Base-by-base conservation (phyloP, 2,329 filamentous ascomycete genomes). In the Penicillium sp. region DNA sequence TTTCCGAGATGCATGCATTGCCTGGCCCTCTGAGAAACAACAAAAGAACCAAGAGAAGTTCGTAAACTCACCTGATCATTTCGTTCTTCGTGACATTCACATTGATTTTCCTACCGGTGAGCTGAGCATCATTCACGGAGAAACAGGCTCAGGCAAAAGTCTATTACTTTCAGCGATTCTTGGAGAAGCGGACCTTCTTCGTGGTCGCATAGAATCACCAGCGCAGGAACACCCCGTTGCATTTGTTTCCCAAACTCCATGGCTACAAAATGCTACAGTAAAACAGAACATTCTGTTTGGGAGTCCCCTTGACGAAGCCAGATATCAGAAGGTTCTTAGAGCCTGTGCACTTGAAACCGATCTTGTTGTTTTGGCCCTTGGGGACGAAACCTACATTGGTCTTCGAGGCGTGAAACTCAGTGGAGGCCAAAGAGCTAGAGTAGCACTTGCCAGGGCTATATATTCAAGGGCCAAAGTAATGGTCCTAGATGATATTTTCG, bases 381-480 rank as follows among this genome's bases (percentile, higher is more conserved):
- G 37, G 16, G 37, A 42, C 3, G 8, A 42, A 13, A 93, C 90
- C 0, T 88, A 91, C 66, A 89, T 93, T 52, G 90, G 90, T 13
- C 87, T 88, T 8, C 91, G 91, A 60, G 90, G 90, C 7, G 90
- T 93, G 65, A 91, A 92, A 63, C 78, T 93, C 21, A 90, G 87
- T 83, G 87, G 37, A 21, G 37, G 37, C 19, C 37, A 42, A 21
- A 42, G 19, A 13, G n/a, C 37, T 11, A 19, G 37, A 19, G 19
- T 42, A 11, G n/a, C 37, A 8, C 37, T 42, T 21, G 37, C 37
- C 8, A 42, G 37, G 10, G 37, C 37, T 19, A 11, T 42, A 22
- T 42, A 42, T 42, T 42, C 19, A 4, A 19, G 11, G n/a, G 37
- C 37, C 3, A 21, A 14, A 5, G 9, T 42, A 11, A 4, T 42